Base-by-base conservation (phyloP, 108 stramenopile species). In the Discostella pseudostelligera region DNA sequence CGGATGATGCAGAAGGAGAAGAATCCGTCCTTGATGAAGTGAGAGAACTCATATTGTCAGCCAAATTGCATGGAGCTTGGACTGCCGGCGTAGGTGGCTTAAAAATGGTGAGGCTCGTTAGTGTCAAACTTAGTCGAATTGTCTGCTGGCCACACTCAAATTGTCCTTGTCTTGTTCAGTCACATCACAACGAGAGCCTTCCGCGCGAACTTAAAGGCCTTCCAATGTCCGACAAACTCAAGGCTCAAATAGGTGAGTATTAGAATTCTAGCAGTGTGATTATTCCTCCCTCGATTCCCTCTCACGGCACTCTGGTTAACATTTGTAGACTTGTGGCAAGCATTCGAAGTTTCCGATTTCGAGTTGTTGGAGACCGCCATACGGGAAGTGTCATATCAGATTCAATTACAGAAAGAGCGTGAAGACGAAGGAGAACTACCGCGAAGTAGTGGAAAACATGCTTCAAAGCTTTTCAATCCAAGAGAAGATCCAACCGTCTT, bases 361-460 rank as follows among this genome's bases (percentile, higher is more conserved):
- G 89, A 94, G 53, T 67, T 94, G 14, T 59, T 90, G 13, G 87
- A 90, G 62, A 82, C 90, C 48, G 89, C 88, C 22, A 84, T 94
- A 17, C 62, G 70, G 43, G 93, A 94, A 61, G 85, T 94, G 24
- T 79, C 86, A 25, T 83, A 76, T 59, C 88, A 94, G 65, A 94
- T 94, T 21, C 67, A 84, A 56, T 73, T 87, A 17, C 74, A 82
- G 8, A 55, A 65, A 48, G 56, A 75, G 37, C 39, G 57, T 17
- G 81, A 87, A 35, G 75, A 84, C 54, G 56, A 37, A 21, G 51
- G 40, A 21, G 42, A 55, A 35, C 8, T 3, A 14, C 45, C 45
- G 17, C 25, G 2, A 24, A 48, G 8, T 10, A 49, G 5, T 24
- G 9, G 0, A 16, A 45, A 56, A 8, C 26, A 28, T 50, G 17